phyloP scores from a whole-genome alignment of 208 protist genomes.

The Vickermania ingenoplastis region DNA sequence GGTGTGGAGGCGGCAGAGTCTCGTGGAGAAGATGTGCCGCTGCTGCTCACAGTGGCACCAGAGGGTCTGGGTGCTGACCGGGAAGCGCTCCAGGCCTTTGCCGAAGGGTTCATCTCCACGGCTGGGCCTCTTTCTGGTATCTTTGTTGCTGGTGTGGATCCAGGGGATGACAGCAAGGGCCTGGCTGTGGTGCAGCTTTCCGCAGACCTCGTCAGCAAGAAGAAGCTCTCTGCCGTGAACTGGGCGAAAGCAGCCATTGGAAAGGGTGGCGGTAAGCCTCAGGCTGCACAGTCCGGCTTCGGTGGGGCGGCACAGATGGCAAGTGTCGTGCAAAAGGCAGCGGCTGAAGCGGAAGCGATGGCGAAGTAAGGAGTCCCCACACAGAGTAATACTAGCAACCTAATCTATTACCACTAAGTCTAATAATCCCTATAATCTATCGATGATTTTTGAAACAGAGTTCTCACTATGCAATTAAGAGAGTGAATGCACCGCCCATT shows the following conservation, averaged over 20 bases:
- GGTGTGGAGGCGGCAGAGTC: slow-evolving; percentile 23
- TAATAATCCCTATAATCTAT: not conserved
- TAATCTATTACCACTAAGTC: not conserved
- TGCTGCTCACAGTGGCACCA: slow-evolving; percentile 34
- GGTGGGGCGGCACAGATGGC: slow-evolving; percentile 25
- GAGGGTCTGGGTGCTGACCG: slow-evolving; percentile 68
- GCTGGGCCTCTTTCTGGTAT: slow-evolving; percentile 50
- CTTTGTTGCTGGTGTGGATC: slow-evolving; percentile 46
- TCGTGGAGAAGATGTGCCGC: slow-evolving; percentile 14
- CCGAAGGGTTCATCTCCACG: slow-evolving; percentile 52
- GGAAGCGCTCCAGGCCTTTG: slow-evolving; percentile 73
- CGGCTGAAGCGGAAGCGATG: slow-evolving; percentile 60
- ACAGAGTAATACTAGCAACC: slow-evolving; percentile 7
- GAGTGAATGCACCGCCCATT: too few relatives aligned
- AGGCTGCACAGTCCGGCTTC: slow-evolving; percentile 81
- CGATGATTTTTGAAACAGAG: too few relatives aligned
- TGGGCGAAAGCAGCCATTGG: slow-evolving; percentile 80
- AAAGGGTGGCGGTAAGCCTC: slow-evolving; percentile 87
- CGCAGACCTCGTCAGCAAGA: slow-evolving; percentile 36
- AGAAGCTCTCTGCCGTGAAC: slow-evolving; percentile 72
- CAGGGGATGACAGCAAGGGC: slow-evolving; percentile 50
- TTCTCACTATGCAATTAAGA: too few relatives aligned
- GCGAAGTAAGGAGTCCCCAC: too few relatives aligned
- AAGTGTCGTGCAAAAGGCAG: slow-evolving; percentile 41
- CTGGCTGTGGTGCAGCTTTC: slow-evolving; percentile 67